Percentiles rank a stretch among this genome's conserved stretches.
phyloP scores from a whole-genome alignment of 177 flowering plant species.

The Telopea speciosissima region DNA sequence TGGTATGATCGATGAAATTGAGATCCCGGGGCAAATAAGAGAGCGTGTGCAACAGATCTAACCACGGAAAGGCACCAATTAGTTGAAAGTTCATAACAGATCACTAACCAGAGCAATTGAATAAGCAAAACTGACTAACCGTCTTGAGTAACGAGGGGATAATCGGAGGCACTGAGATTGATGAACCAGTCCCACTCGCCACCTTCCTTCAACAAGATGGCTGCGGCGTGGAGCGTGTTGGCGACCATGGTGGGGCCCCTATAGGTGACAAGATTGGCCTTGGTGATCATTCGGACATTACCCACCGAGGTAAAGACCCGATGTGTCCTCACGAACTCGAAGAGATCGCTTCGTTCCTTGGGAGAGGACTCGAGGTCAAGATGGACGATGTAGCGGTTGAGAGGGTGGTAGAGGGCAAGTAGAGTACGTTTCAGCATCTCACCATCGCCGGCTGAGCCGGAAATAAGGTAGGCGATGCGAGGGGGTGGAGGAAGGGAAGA shows the following conservation, averaged over 20 bases:
- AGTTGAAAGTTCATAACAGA: neutral
- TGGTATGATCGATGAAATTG: slow-evolving; percentile 25
- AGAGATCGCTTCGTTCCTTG: slow-evolving; percentile 22
- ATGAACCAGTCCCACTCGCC: slow-evolving; percentile 40
- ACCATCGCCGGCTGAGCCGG: slow-evolving; percentile 32
- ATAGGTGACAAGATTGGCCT: slow-evolving; percentile 32
- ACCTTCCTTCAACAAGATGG: slow-evolving; percentile 28
- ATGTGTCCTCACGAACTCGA: slow-evolving; percentile 13
- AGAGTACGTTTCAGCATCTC: slow-evolving; percentile 27
- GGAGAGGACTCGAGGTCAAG: slow-evolving; percentile 27
- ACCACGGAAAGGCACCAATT: neutral
- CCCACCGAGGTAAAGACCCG: slow-evolving; percentile 17
- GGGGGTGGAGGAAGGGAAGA: slow-evolving; percentile 22
- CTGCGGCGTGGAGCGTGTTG: slow-evolving; percentile 42
- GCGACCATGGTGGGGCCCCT: slow-evolving; percentile 40
- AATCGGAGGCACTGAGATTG: slow-evolving; percentile 39
- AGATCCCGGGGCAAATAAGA: slow-evolving; percentile 23
- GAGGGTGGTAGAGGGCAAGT: slow-evolving; percentile 30
- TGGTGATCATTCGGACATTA: slow-evolving; percentile 29
- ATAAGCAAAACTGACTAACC: slow-evolving; percentile 14
- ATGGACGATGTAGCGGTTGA: slow-evolving; percentile 28
- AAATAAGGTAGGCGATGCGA: slow-evolving; percentile 30
- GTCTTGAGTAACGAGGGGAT: slow-evolving; percentile 40
- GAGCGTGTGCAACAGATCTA: slow-evolving; percentile 25
- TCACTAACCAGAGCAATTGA: neutral